Percentiles rank a stretch among this genome's conserved stretches.
Conservation (phyloP, 441 rosid species). For the Hura crepitans region DNA sequence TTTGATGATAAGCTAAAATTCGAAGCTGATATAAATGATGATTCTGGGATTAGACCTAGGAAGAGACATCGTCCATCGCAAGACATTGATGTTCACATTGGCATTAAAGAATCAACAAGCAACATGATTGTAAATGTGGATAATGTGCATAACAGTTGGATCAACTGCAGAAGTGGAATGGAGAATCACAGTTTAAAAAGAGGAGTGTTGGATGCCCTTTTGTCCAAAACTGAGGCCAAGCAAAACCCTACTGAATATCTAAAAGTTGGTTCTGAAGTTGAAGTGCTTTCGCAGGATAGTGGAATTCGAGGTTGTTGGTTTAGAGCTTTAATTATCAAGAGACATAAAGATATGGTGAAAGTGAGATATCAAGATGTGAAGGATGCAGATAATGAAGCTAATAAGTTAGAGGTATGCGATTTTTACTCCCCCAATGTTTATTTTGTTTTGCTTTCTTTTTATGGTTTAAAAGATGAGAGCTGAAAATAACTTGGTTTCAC, state of each 20-base stretch:
- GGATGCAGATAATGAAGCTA: conserved; percentile 68
- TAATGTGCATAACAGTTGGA: conserved; percentile 6
- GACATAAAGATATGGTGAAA: conserved; percentile 61
- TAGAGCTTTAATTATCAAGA: conserved; percentile 60
- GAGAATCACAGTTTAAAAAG: conserved; percentile 20
- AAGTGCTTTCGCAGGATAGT: conserved; percentile 77
- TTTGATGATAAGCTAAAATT: conserved; percentile 23
- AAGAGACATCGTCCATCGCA: conserved; percentile 42
- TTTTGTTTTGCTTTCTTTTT: conserved; percentile 2
- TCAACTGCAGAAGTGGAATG: conserved; percentile 25
- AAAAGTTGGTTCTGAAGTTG: conserved; percentile 56
- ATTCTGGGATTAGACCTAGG: conserved; percentile 38
- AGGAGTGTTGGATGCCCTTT: conserved; percentile 24
- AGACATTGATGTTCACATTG: conserved; percentile 22
- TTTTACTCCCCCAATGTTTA: background rate
- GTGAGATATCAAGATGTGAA: conserved; percentile 65
- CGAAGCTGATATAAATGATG: conserved; percentile 31
- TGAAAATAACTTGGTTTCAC: background rate
- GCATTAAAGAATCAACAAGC: conserved; percentile 21
- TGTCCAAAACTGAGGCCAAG: conserved; percentile 19
- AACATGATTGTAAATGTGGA: conserved; percentile 13
- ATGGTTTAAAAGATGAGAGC: background rate
- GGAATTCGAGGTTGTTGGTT: conserved; percentile 90
- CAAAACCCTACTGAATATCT: conserved; percentile 27
- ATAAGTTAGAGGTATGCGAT: conserved; percentile 55